These are phyloP conservation scores for Phytophthora tubulina DNA, from an alignment of 352 stramenopile species.

Conservation along the genomic window DNA sequence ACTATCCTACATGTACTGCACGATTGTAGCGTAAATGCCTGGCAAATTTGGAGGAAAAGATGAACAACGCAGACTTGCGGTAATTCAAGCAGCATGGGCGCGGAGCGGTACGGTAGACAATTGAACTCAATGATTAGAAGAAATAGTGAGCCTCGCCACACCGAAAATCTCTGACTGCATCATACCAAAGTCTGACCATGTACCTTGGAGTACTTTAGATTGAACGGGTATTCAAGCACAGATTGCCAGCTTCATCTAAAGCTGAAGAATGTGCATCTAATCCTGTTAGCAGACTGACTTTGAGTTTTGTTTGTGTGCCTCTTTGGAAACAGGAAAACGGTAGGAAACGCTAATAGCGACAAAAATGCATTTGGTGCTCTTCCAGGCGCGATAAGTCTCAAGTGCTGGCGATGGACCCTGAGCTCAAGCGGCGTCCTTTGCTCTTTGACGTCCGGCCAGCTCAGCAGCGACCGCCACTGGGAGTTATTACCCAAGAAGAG, in stretches of 20 bases:
- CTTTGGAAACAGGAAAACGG: conserved; percentile 32
- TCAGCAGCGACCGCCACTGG: conserved; percentile 47
- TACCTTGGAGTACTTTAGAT: no score
- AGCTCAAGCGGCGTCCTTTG: conserved; percentile 59
- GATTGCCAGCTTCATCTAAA: not conserved
- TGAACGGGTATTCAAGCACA: no score
- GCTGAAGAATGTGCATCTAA: not conserved
- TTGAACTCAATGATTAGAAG: conserved; percentile 21
- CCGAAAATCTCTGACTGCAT: not conserved
- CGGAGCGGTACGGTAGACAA: conserved; percentile 13
- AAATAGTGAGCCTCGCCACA: conserved; percentile 6
- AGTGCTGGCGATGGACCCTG: conserved; percentile 56
- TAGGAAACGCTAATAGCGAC: conserved; percentile 25
- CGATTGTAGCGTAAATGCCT: conserved; percentile 59
- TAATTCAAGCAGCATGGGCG: conserved; percentile 28
- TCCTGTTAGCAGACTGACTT: not conserved
- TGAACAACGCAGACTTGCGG: conserved; percentile 62
- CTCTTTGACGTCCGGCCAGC: conserved; percentile 63
- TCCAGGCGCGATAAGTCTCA: conserved; percentile 13
- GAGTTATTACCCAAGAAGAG: conserved; percentile 62
- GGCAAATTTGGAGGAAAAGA: conserved; percentile 60
- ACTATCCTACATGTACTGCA: not conserved
- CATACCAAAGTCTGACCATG: not conserved
- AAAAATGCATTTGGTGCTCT: conserved; percentile 13
- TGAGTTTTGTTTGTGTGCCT: conserved; percentile 25